These are phyloP conservation scores for Eutypa lata DNA, from an alignment of 2,329 filamentous ascomycete species.

Conservation along the genomic window DNA sequence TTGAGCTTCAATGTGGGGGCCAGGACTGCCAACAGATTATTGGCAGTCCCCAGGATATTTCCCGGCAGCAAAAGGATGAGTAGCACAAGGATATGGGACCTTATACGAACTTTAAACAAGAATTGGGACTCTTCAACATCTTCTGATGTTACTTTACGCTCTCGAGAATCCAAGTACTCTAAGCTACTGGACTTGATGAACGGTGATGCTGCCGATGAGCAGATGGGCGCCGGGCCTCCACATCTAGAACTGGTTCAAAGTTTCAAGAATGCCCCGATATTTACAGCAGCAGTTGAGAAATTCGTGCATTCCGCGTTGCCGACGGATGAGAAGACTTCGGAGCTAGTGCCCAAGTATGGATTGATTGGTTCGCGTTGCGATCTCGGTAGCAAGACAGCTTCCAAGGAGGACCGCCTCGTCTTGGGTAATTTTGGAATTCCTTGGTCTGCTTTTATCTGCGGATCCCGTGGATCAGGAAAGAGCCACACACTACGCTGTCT, in stretches of 20 bases:
- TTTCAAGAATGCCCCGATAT: not conserved
- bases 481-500: slow-evolving; percentile 55
- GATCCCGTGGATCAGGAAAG: slow-evolving; percentile 58
- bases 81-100: not conserved
- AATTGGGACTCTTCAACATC: not conserved
- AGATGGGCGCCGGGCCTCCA: not conserved
- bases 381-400: too few species aligned
- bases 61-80: too few species aligned
- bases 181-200: not conserved
- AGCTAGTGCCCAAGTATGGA: slow-evolving; percentile 15
- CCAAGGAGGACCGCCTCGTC: slow-evolving; percentile 22
- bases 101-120: not conserved
- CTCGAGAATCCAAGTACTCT: not conserved
- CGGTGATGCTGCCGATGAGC: not conserved
- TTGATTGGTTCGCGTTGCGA: slow-evolving; percentile 12
- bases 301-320: not conserved
- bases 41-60: not conserved
- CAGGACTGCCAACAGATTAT: not conserved
- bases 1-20: not conserved
- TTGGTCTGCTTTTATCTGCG: slow-evolving; percentile 59
- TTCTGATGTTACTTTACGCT: not conserved
- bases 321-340: not conserved
- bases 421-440: slow-evolving; percentile 50
- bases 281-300: not conserved
- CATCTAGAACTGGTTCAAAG: not conserved